Evolutionary conservation across 2,329 filamentous ascomycete genomes (phyloP), one percentile per base, ranked within the genome.

Genomic region (Claviceps purpurea): DNA sequence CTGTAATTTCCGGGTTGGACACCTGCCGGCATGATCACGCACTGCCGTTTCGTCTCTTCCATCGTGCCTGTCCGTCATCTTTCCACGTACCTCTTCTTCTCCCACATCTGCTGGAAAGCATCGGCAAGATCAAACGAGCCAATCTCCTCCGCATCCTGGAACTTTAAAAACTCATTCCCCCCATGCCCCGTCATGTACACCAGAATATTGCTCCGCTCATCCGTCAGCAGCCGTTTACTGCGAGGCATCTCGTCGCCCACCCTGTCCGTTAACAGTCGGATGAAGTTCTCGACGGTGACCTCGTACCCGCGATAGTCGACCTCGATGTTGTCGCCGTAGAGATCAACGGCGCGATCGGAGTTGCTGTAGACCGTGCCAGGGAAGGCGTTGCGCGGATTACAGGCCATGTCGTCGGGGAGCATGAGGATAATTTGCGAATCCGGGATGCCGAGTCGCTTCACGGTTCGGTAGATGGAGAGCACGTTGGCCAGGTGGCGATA

Each of bases 101-200:
- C 93, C 87, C 90, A 96, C 93, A 98, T 98, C 74, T 98, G 91
- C 69, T 94, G 89, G 66, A 98, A 97, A 0, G 93, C 93, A 68
- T 98, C 89, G 5, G 94, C 93, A 53, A 98, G 73, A 70, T 98
- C 93, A 66, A 94, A 96, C 0, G 89, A 89, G 52, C 89, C 90
- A 58, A 98, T 97, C 70, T 98, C 93, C 68, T 98, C 93, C 6
- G 89, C 88, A 61, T 98, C 93, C 68, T 98, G 93, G 63, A 98
- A 98, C 68, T 98, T 98, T 54, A 98, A 71, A 61, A 98, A 98
- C 70, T 96, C 90, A 65, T 97, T 95, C 18, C 93, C 93, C 37
- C 93, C 93, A 62, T 98, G 93, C 0, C 93, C 93, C 1, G 93
- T 98, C 93, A 98, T 98, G 73, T 98, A 98, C 11, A 98, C 91